Percentiles rank a stretch among this genome's conserved stretches.
Evolutionary conservation across 2,329 filamentous ascomycete species (phyloP).

Genomic region (Alternaria alternata): DNA sequence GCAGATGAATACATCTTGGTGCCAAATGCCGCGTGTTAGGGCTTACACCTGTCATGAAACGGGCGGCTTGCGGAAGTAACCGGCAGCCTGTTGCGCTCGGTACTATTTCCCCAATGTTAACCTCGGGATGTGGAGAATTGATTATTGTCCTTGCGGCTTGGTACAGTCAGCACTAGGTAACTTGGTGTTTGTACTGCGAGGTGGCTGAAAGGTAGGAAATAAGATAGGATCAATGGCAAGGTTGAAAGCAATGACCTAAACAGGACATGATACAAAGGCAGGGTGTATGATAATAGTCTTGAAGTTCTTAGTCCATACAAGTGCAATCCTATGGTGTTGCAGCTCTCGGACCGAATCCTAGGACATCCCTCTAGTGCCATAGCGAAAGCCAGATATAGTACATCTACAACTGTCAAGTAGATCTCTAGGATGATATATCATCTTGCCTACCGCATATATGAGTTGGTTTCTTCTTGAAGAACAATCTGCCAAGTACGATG

Average conservation of each 20-base stretch:
- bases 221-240: no score
- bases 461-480: not conserved
- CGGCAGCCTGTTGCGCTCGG: not conserved
- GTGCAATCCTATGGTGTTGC: no score
- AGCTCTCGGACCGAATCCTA: no score
- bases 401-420: not conserved
- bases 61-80: constrained; percentile 1
- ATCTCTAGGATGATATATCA: not conserved
- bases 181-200: not conserved
- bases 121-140: not conserved
- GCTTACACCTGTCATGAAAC: not conserved
- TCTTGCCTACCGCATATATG: not conserved
- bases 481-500: not conserved
- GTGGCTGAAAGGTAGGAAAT: not conserved
- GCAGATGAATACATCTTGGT: not conserved
- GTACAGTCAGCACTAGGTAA: not conserved
- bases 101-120: not conserved
- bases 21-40: not conserved
- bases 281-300: no score
- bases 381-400: not conserved
- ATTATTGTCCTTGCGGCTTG: not conserved
- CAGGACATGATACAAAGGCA: not conserved
- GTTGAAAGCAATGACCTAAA: not conserved
- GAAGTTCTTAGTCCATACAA: no score
- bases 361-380: not conserved